Base-by-base conservation (phyloP, 106 monocot genomes). In the Phalaenopsis equestris region DNA sequence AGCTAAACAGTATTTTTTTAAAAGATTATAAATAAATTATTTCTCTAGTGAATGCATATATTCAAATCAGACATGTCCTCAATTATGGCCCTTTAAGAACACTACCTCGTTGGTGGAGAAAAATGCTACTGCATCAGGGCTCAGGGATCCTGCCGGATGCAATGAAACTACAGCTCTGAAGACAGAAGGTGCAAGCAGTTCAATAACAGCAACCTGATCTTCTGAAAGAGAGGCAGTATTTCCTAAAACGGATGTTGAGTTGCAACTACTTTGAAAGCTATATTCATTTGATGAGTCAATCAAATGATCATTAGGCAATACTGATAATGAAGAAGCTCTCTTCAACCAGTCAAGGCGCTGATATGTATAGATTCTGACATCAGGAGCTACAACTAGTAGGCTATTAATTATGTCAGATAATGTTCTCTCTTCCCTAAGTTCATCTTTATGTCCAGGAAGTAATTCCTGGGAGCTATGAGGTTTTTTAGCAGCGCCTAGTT, bases 41-140 rank as follows among this genome's bases (percentile, higher is more conserved):
- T 57, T 61, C 21, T 61, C 61, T 21, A 23, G 61, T 61, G 5
- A 21, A 61, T n/a, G n/a, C 18, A 23, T 18, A 21, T 21, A 61
- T 61, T 61, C 6, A 5, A 61, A 61, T 61, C 8, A 61, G 18
- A 21, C 61, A 61, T 14, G 61, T 21, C 61, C 21, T 70, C 39
- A 70, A 15, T 39, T 39, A 70, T 37, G 19, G 70, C 15, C 23
- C 70, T 39, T 74, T 36, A 73, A 75, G 19, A 77, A 46, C 21
- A 67, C 19, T 82, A 94, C 96, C 94, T 96, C 96, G 85, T 90
- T 87, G 80, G 96, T 89, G 82, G 99, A 95, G 83, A 99, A 99
- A 81, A 99, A 99, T 65, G 95, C 88, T 15, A 91, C 88, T 48
- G 99, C 84, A 85, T 91, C 91, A 47, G 95, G 95, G 77, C 87